Evolutionary conservation across 495 filamentous ascomycete genomes (phyloP).

Genomic region (Jackrogersella minutella): DNA sequence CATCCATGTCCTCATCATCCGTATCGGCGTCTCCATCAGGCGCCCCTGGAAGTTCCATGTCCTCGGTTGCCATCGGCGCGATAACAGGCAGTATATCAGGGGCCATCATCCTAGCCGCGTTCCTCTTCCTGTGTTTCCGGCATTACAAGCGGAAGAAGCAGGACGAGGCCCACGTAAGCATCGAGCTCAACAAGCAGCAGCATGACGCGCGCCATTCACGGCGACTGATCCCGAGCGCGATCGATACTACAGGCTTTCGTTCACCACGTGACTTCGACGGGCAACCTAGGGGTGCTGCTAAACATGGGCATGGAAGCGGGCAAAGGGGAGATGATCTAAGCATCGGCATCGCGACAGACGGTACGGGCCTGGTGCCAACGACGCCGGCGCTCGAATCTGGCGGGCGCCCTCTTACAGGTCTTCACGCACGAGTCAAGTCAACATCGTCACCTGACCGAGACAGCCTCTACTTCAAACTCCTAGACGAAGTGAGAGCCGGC

Average conservation of each 20-base stretch:
- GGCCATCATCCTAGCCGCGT: slow-evolving; percentile 26
- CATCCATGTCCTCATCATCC: neutral
- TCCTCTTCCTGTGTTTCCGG: slow-evolving; percentile 23
- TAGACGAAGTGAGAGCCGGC: slow-evolving; percentile 29
- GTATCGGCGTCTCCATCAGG: neutral
- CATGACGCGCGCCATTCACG: neutral
- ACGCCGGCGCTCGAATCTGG: slow-evolving; percentile 37
- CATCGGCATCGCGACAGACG: slow-evolving; percentile 4
- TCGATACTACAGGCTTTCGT: slow-evolving; percentile 8
- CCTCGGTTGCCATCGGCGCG: slow-evolving; percentile 23
- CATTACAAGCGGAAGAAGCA: slow-evolving; percentile 34
- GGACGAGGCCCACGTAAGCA: slow-evolving; percentile 1
- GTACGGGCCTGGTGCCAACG: slow-evolving; percentile 14
- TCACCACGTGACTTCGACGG: neutral
- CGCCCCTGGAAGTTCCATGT: neutral
- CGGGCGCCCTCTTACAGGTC: neutral
- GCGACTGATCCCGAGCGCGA: slow-evolving; percentile 19
- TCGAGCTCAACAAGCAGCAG: neutral
- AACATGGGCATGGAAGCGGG: neutral
- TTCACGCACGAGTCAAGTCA: slow-evolving; percentile 22
- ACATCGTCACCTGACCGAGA: slow-evolving; percentile 9
- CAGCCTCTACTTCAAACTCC: slow-evolving; percentile 22
- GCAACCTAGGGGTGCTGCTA: neutral
- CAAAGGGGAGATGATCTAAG: neutral
- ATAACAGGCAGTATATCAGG: slow-evolving; percentile 31